Base-by-base conservation (phyloP, 2,329 filamentous ascomycete genomes). In the Laburnicola sp. region DNA sequence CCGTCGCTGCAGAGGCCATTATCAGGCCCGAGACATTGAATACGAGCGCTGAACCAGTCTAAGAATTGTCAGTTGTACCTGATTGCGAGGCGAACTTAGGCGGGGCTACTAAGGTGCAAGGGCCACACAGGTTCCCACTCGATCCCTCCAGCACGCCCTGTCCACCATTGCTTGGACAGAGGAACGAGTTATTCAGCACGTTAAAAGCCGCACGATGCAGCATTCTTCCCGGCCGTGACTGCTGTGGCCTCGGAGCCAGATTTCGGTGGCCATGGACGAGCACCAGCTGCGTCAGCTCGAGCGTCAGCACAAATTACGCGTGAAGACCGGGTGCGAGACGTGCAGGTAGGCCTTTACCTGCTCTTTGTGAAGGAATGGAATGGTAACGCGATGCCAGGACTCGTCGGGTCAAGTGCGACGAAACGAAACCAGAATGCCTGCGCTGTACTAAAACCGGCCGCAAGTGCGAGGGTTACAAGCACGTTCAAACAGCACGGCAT, bases 361-460 rank as follows among this genome's bases (percentile, higher is more conserved):
- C 39, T 38, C 16, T 8, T 21, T 32, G 8, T 9, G 6, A 22
- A 21, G 30, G 39, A 48, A 16, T 26, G 6, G 9, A 36, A 16
- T 49, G 32, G 38, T 65, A 35, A 65, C 41, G 30, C 16, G 6
- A 31, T 7, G 16, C 11, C 28, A 63, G 62, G 47, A 58, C 69
- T 45, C 71, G 71, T 27, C 65, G 64, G 21, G 58, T 73, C 16
- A 74, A 74, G 48, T 74, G 69, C 48, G 71, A 74, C 46, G 71
- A 74, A 51, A 54, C 45, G 3, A 69, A 64, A 41, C 70, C 71
- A 16, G 48, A 54, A 8, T 73, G 71, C 45, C 48, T 54, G 8
- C 65, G 65, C 35, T 75, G 72, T 52, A 68, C 62, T 7, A 69
- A 65, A 39, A 70, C 70, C 4, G 71, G 71, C 22, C 65, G 71